Evolutionary conservation across 106 monocot species (phyloP).

Genomic region (Dendrobium huoshanense): DNA sequence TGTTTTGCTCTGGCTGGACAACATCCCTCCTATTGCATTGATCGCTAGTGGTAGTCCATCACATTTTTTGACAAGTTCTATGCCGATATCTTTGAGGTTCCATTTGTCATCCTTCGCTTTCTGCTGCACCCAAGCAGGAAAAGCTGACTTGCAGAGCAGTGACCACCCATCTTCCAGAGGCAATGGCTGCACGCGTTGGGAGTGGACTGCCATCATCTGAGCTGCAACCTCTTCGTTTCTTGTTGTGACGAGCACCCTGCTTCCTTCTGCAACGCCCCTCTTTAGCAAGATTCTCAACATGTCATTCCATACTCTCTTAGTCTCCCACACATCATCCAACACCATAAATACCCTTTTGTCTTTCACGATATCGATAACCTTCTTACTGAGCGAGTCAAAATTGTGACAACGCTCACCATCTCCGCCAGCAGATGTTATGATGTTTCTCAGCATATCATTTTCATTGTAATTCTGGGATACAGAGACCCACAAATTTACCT

Average conservation of each 20-base stretch:
- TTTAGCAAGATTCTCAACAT: conserved; percentile 3
- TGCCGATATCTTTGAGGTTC: neutral
- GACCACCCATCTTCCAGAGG: conserved; percentile 11
- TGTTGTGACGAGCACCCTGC: neutral
- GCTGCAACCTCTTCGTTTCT: neutral
- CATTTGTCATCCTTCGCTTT: neutral
- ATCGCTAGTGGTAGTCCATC: conserved; percentile 17
- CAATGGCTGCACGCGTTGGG: neutral
- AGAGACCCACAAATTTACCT: neutral
- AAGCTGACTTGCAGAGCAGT: neutral
- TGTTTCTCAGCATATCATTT: conserved; percentile 2
- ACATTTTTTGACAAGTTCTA: conserved; percentile 17
- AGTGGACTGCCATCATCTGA: conserved; percentile 4
- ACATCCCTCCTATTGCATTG: neutral
- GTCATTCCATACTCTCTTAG: too few species aligned
- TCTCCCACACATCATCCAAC: conserved; percentile 10
- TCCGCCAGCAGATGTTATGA: neutral
- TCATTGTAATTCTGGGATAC: neutral
- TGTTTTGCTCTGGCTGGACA: neutral
- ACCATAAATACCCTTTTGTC: conserved; percentile 5
- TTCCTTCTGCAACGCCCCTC: neutral
- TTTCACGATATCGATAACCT: neutral
- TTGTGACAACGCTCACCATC: neutral
- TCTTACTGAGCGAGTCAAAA: neutral
- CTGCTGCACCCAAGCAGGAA: too few species aligned